Base-by-base conservation (phyloP, 768 basidiomycete species). In the Tylopilus subfusipes region DNA sequence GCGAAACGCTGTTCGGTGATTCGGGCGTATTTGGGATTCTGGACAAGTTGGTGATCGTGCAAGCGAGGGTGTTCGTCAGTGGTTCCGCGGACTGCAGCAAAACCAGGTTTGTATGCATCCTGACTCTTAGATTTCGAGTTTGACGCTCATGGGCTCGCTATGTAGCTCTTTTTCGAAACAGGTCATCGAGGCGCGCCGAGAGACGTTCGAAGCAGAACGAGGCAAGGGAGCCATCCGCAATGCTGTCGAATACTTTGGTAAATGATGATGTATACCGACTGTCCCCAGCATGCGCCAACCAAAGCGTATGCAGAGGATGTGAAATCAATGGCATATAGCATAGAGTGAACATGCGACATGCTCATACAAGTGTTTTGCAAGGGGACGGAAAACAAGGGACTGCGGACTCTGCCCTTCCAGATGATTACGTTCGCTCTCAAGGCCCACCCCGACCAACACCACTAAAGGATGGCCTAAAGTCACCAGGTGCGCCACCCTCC, bases 371-470 rank as follows among this genome's bases (percentile, higher is more conserved):
- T 46, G 25, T 46, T 71, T 69, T 61, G 19, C n/a, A n/a, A n/a
- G n/a, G n/a, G n/a, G 33, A 42, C 4, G 38, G 21, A 43, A 53
- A 44, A 25, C 38, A 40, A 36, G 40, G 24, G 22, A 36, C 22
- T 31, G 39, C n/a, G n/a, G 12, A 3, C 33, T 5, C 33, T 12
- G 4, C 10, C 33, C 13, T 34, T 13, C 33, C 33, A 34, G 13
- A 14, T 34, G 33, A 34, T 34, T 10, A 34, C 33, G 33, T 52
- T 60, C 68, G 86, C 74, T 85, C 85, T 72, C 88, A 79, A 58
- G 92, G 87, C 52, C 79, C 86, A 74, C 93, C 93, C 65, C 93
- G 84, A 53, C 93, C 93, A 63, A 94, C 88, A 73, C 90, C 90
- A 67, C 84, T 81, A 70, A 90, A 97, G 67, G 86, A 82, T 61